Evolutionary conservation across 176 grass and related monocot species (phyloP), one percentile per base, ranked within the genome.

Genomic region (Saccharum spontaneum): DNA sequence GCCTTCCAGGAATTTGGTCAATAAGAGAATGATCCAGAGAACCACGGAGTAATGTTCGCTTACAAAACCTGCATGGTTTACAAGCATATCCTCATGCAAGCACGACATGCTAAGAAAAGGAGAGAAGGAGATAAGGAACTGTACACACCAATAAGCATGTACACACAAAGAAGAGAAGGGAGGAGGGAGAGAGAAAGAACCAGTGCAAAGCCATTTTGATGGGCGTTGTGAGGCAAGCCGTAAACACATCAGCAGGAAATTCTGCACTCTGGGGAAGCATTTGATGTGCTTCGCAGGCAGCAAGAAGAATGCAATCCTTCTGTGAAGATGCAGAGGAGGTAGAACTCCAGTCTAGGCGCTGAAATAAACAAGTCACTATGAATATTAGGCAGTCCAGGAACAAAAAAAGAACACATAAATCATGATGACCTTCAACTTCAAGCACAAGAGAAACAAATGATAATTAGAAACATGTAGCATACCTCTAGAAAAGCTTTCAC

Each of bases 131-230:
- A 34, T 34, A 34, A 34, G 33, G 33, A 34, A 34, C 33, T 34
- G 33, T 34, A 1, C 33, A 34, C 33, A 34, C 33, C 1, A 34
- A 34, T 34, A 34, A 2, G 1, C 33, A 34, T 34, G 33, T 2
- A 34, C 33, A 34, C 1, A 34, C 33, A 34, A 2, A 28, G 28
- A 28, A 28, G 28, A 63, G 45, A 34, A 10, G 18, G 66, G 22
- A n/a, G 5, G 48, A 72, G 18, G 44, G 68, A 31, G 54, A 87
- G 7, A 33, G 44, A 24, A 46, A 36, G 75, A 46, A 98, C 97
- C 97, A 99, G 79, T 90, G 91, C 80, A 99, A 80, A 24, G 97
- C 94, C 97, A 99, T 99, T 87, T 99, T 99, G 77, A 99, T 99
- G 72, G 97, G 97, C 33, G 97, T 96, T 62, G 91, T 99, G 59